Base-by-base conservation (phyloP, 208 protist genomes). In the Crithidia thermophila region DNA sequence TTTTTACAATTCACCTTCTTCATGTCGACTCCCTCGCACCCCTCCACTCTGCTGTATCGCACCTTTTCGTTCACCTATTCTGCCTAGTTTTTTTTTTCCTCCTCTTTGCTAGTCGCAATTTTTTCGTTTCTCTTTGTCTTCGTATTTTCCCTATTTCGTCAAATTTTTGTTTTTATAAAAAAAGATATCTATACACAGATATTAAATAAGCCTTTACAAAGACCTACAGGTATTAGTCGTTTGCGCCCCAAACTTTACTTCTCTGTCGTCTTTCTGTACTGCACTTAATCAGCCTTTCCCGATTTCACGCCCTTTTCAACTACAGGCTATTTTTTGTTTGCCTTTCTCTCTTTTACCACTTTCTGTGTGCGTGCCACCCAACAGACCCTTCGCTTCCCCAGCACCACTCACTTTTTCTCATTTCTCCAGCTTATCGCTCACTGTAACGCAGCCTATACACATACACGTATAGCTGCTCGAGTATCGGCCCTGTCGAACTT, bases 391-490 rank as follows among this genome's bases (percentile, higher is more conserved):
- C 6, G 36, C 6, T 40, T 16, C 9, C 36, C 6, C 36, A 16
- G 36, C 36, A n/a, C n/a, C n/a, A n/a, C n/a, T n/a, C 36, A 40
- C 9, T 40, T 40, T 40, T 40, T 21, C 16, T 46, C 20, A 18
- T 21, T 46, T 46, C 16, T 46, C n/a, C n/a, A n/a, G 42, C 10
- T 20, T 34, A 52, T 56, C 31, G 50, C 50, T 56, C 50, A 56
- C 4, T 13, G 1, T 31, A 16, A 27, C 50, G 13, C 31, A 6
- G 36, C n/a, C 14, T 33, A 55, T 42, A 65, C 33, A 65, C 21
- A 55, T 52, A 66, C 27, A 66, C 31, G 36, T 49, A 70, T 55
- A 55, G 23, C 20, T n/a, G n/a, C n/a, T n/a, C n/a, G n/a, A n/a
- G n/a, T n/a, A n/a, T n/a, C n/a, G n/a, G n/a, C n/a, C n/a, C n/a